Conservation (phyloP, 1,284 basidiomycete genomes). For the Fomitopsis schrenkii region DNA sequence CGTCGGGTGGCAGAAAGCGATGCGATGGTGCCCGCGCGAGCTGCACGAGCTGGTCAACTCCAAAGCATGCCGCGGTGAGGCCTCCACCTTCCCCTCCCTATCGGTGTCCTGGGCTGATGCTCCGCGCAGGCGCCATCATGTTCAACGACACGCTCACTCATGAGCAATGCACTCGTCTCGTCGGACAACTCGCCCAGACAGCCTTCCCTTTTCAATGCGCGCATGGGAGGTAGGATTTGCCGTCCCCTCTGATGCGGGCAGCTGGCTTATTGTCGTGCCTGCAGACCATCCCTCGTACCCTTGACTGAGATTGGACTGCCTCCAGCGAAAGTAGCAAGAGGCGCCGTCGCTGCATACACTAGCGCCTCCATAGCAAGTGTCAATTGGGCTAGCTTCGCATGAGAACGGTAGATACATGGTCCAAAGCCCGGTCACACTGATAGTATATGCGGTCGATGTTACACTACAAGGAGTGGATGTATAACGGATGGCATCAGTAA, state of each 20-base stretch:
- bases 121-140: slow-evolving; percentile 82
- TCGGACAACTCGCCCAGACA: slow-evolving; percentile 64
- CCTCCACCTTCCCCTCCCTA: background rate
- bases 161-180: slow-evolving; percentile 68
- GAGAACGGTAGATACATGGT: too few species aligned
- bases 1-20: slow-evolving; percentile 63
- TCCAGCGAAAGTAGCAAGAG: background rate
- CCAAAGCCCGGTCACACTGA: too few species aligned
- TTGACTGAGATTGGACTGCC: slow-evolving; percentile 14
- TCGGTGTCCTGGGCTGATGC: background rate
- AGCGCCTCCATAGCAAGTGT: background rate
- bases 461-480: background rate
- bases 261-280: background rate
- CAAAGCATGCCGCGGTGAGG: slow-evolving; percentile 85
- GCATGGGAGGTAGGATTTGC: slow-evolving; percentile 69
- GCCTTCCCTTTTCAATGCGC: slow-evolving; percentile 92
- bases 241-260: too few species aligned
- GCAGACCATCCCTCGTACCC: slow-evolving; percentile 27
- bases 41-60: slow-evolving; percentile 86
- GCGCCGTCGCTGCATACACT: background rate
- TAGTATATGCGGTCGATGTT: background rate
- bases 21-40: slow-evolving; percentile 75
- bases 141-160: slow-evolving; percentile 80
- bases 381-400: background rate
- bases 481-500: background rate